Evolutionary conservation across 2,329 filamentous ascomycete species (phyloP).

Genomic region (Paecilomyces formosus): DNA sequence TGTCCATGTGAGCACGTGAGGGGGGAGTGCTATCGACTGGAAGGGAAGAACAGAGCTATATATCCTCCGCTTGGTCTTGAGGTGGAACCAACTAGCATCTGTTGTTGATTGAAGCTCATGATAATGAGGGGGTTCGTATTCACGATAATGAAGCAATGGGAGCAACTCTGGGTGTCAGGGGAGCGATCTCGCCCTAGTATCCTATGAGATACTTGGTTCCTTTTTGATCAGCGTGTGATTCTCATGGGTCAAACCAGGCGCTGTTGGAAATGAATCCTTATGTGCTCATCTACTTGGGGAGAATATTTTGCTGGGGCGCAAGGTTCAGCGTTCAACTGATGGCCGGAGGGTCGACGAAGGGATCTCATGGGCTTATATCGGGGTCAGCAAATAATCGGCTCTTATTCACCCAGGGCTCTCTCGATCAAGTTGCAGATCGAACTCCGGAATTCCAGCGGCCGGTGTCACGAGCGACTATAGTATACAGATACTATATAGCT

Average conservation of each 20-base stretch:
- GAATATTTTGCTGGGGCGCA: neutral
- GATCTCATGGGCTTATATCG: conserved; percentile 1
- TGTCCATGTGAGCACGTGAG: neutral
- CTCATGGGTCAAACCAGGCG: neutral
- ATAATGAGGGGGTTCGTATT: neutral
- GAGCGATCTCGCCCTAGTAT: neutral
- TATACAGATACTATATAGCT: conserved; percentile 53
- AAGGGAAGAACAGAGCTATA: neutral
- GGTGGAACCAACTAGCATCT: neutral
- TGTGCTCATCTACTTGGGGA: neutral
- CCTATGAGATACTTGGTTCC: neutral
- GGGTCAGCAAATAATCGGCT: conserved; percentile 5
- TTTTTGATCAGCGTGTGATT: neutral
- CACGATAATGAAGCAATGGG: neutral
- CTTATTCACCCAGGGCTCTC: conserved; percentile 8
- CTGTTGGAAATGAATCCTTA: neutral
- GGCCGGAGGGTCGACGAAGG: neutral
- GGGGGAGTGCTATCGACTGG: neutral
- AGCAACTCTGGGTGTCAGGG: neutral
- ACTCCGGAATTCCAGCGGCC: conserved; percentile 20
- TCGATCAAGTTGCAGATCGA: conserved; percentile 17
- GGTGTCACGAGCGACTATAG: conserved; percentile 36
- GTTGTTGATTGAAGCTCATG: neutral
- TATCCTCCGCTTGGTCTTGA: neutral
- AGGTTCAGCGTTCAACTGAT: neutral